Base-by-base conservation (phyloP, 73 alveolate species). In the Blepharisma stoltei region DNA sequence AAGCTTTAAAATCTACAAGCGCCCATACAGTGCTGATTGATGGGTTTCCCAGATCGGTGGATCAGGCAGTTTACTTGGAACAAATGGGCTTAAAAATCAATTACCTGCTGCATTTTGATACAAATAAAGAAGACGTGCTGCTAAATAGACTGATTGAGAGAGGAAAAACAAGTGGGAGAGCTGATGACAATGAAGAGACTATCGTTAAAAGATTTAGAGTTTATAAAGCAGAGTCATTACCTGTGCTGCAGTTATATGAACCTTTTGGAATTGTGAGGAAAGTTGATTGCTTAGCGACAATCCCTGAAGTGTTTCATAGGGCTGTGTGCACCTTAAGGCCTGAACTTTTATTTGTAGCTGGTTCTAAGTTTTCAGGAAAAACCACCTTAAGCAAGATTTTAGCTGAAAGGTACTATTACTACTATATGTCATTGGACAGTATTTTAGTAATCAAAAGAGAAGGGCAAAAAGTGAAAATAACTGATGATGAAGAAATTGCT, bases 171-270 rank as follows among this genome's bases (percentile, higher is more conserved):
- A 78, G 86, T 52, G 99, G 99, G 9, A 88, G 99, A 84, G 91
- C 87, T 18, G 99, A 97, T 90, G 99, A 97, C 82, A 97, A 97
- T 83, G 94, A 87, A 70, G 99, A 95, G 87, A 86, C 99, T 54
- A 89, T 97, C 71, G 88, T 77, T 79, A 97, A 97, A 89, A 93
- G 99, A 89, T 93, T 97, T 80, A 78, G 84, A 46, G 94, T 96
- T 45, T 95, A 88, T 93, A 88, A 81, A 20, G 84, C 86, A 27
- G 97, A 93, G 71, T 93, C 99, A 32, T 77, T 90, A 88, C 99
- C 99, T 11, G 89, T 95, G 70, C 86, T 97, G 48, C 89, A 88
- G 53, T 67, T 83, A 54, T 92, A 92, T 86, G 67, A 71, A 32
- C 90, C 84, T 7, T 92, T 89, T 73, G 94, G 95, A 4, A 76